Percentiles rank a stretch among this genome's conserved stretches.
Evolutionary conservation across 2,329 filamentous ascomycete species (phyloP).

Genomic region (Podosphaera aphanis): DNA sequence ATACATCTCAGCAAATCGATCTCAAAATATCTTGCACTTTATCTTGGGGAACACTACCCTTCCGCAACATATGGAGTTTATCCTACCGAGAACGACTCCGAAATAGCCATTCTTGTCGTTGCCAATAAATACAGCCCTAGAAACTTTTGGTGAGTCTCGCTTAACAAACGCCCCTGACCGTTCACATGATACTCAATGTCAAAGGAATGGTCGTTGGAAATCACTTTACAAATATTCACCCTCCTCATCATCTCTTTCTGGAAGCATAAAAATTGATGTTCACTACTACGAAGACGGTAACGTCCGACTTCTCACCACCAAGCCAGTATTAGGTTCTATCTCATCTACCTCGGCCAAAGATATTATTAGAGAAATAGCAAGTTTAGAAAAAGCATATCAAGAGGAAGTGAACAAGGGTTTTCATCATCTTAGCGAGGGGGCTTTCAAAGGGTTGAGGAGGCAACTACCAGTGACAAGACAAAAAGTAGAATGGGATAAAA

Average conservation of each 20-base stretch:
- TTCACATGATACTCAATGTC: constrained; percentile 1
- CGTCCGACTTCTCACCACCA: constrained; percentile 76
- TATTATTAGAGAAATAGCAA: constrained; percentile 55
- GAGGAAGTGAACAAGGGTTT: constrained; percentile 89
- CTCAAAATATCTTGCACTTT: constrained; percentile 48
- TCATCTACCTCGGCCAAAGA: constrained; percentile 30
- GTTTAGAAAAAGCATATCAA: constrained; percentile 76
- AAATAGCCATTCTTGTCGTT: constrained; percentile 62
- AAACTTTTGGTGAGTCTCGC: constrained; percentile 59
- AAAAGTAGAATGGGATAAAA: constrained; percentile 99
- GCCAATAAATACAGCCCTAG: constrained; percentile 94
- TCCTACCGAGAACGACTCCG: constrained; percentile 50
- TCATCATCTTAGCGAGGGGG: constrained; percentile 67
- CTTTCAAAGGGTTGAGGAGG: constrained; percentile 78
- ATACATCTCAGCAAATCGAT: constrained; percentile 45
- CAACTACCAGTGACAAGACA: constrained; percentile 91
- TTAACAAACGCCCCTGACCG: neutral
- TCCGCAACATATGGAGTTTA: constrained; percentile 63
- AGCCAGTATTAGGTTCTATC: constrained; percentile 41
- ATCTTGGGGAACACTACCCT: constrained; percentile 75
- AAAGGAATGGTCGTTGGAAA: constrained; percentile 87
- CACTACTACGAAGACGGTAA: constrained; percentile 99
- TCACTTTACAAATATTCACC: constrained; percentile 63
- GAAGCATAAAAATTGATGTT: constrained; percentile 76
- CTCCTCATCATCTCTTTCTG: constrained; percentile 42